A percentile compares a stretch with the other conserved stretches of the same genome.
phyloP scores from a whole-genome alignment of 805 yeast species.

The Starmerella vitae region DNA sequence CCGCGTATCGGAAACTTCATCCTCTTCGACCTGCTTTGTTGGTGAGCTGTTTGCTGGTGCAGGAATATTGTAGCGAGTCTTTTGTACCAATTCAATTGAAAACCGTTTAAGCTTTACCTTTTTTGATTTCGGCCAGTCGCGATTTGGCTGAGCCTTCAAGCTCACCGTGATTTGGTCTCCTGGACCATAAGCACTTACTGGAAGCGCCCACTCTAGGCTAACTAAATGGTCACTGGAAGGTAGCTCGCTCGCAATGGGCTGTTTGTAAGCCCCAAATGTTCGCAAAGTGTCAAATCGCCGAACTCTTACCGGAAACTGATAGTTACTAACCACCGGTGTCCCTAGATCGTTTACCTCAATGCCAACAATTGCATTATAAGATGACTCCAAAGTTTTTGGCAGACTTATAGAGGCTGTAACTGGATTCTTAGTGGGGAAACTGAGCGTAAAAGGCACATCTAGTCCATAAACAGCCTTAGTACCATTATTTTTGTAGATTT shows the following conservation, averaged over 20 bases:
- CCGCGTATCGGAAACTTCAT: constrained; percentile 23
- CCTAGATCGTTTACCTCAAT: constrained; percentile 10
- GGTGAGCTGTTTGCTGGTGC: not conserved
- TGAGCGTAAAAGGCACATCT: constrained; percentile 31
- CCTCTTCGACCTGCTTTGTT: not conserved
- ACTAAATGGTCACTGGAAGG: constrained; percentile 29
- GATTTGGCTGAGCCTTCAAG: constrained; percentile 27
- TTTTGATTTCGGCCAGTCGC: constrained; percentile 28
- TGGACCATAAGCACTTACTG: constrained; percentile 30
- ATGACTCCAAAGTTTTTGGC: constrained; percentile 25
- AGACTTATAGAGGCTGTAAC: constrained; percentile 28
- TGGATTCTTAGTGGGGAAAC: constrained; percentile 25
- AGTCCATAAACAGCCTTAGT: constrained; percentile 22
- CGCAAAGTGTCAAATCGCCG: constrained; percentile 30
- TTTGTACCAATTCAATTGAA: constrained; percentile 28
- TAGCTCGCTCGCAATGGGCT: constrained; percentile 22
- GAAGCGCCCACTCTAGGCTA: constrained; percentile 25
- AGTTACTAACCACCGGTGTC: constrained; percentile 10
- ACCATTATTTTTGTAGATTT: constrained; percentile 16
- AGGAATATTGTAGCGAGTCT: constrained; percentile 22
- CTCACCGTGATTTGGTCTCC: constrained; percentile 26
- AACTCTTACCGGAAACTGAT: constrained; percentile 28
- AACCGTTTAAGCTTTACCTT: constrained; percentile 29
- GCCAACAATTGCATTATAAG: constrained; percentile 28
- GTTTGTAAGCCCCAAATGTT: constrained; percentile 28